Conservation (phyloP, 306 rosid species). For the Cicer arietinum region DNA sequence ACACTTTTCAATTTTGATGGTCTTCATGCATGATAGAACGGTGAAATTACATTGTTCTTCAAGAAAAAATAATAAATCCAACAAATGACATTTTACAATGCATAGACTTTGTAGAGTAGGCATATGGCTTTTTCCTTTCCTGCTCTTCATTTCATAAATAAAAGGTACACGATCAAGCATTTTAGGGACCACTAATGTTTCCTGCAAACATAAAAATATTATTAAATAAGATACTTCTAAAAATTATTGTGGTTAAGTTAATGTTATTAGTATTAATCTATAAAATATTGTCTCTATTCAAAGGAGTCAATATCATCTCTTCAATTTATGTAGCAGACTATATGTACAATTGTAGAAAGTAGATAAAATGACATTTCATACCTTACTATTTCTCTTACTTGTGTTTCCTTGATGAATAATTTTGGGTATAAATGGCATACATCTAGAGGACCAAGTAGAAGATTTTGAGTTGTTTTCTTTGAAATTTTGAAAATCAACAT, state of each 20-base stretch:
- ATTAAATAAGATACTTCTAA: no score
- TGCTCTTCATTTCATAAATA: not conserved
- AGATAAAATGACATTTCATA: not conserved
- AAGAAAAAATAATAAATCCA: not conserved
- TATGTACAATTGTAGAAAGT: not conserved
- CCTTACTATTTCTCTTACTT: not conserved
- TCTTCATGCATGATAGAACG: not conserved
- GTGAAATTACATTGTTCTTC: not conserved
- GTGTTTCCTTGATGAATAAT: not conserved
- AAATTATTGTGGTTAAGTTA: no score
- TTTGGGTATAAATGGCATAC: not conserved
- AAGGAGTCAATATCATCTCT: not conserved
- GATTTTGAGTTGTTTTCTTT: not conserved
- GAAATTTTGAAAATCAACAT: not conserved
- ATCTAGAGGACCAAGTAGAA: not conserved
- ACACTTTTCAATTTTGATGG: not conserved
- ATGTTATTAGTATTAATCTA: no score
- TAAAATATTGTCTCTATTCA: no score
- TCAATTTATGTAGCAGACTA: no score
- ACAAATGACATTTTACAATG: not conserved
- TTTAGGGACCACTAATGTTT: not conserved
- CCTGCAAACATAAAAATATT: not conserved
- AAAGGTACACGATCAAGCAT: not conserved
- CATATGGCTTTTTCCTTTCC: not conserved
- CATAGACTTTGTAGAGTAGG: not conserved